These are phyloP conservation scores for Citrus trifoliata DNA, from an alignment of 345 rosid species.

Conservation along the genomic window DNA sequence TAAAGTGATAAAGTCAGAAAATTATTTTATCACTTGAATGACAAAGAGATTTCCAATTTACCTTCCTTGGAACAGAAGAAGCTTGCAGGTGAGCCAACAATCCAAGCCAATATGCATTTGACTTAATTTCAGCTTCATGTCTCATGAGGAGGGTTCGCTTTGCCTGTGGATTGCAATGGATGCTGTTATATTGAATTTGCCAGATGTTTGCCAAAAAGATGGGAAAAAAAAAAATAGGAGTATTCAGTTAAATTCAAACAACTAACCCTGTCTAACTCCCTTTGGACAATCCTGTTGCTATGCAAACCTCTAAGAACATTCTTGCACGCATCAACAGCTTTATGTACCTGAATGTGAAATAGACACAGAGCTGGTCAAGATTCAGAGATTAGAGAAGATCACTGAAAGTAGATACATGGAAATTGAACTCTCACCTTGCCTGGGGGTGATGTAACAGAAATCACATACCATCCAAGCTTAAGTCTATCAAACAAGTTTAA, in stretches of 20 bases:
- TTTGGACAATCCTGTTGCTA: conserved; percentile 70
- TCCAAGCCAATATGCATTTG: conserved; percentile 99
- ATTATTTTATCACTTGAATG: not conserved
- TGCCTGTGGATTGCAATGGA: conserved; percentile 53
- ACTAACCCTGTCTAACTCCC: conserved; percentile 98
- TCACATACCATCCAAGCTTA: conserved; percentile 98
- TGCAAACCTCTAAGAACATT: conserved; percentile 90
- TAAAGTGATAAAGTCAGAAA: too few relatives aligned
- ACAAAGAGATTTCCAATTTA: conserved; percentile 19
- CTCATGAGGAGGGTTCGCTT: conserved; percentile 95
- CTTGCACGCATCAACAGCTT: conserved; percentile 99
- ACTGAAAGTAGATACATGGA: conserved; percentile 9
- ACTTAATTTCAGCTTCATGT: conserved; percentile 98
- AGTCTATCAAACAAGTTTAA: conserved; percentile 92
- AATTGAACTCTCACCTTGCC: conserved; percentile 59
- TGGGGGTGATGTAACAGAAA: conserved; percentile 98
- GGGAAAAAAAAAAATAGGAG: not conserved
- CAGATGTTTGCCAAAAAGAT: not conserved
- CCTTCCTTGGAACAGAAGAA: conserved; percentile 93
- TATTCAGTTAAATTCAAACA: conserved; percentile 2
- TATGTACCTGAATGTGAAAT: conserved; percentile 57
- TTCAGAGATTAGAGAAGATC: conserved; percentile 5
- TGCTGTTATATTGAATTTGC: not conserved
- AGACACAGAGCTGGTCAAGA: conserved; percentile 21
- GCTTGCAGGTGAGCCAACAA: conserved; percentile 96